phyloP scores from a whole-genome alignment of 805 yeast genomes.

The Metschnikowia colocasiae region DNA sequence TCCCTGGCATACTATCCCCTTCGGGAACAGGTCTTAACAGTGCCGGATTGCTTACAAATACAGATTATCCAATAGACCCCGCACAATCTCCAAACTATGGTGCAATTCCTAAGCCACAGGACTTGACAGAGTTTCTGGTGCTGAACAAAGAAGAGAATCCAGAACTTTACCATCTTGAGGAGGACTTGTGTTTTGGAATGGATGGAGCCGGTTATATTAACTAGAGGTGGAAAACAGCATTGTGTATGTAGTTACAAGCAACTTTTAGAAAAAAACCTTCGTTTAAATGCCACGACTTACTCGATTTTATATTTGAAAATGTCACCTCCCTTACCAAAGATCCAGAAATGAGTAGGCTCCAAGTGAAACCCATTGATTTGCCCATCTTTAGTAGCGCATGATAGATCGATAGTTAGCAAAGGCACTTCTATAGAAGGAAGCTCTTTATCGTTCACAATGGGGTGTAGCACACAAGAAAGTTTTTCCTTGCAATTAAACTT shows the following conservation, averaged over 20 bases:
- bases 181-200: conserved; percentile 44
- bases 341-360: conserved; percentile 31
- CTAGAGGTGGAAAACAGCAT: conserved; percentile 1
- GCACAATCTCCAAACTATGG: conserved; percentile 29
- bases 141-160: conserved; percentile 16
- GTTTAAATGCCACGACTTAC: neutral
- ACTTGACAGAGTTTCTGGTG: conserved; percentile 36
- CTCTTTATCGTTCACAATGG: conserved; percentile 33
- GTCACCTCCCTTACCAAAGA: conserved; percentile 40
- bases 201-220: conserved; percentile 28
- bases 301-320: conserved; percentile 30
- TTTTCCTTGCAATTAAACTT: conserved; percentile 13
- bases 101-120: conserved; percentile 43
- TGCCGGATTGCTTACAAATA: conserved; percentile 18
- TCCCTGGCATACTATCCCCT: conserved; percentile 15
- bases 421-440: conserved; percentile 41
- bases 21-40: conserved; percentile 15
- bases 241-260: neutral
- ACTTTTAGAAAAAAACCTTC: neutral
- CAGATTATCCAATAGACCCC: conserved; percentile 19
- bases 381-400: conserved; percentile 32
- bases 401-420: conserved; percentile 30
- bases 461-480: conserved; percentile 30
- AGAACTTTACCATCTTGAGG: conserved; percentile 39
- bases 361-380: conserved; percentile 33